phyloP scores from a whole-genome alignment of 495 filamentous ascomycete species.

The Penicillium nucicola region DNA sequence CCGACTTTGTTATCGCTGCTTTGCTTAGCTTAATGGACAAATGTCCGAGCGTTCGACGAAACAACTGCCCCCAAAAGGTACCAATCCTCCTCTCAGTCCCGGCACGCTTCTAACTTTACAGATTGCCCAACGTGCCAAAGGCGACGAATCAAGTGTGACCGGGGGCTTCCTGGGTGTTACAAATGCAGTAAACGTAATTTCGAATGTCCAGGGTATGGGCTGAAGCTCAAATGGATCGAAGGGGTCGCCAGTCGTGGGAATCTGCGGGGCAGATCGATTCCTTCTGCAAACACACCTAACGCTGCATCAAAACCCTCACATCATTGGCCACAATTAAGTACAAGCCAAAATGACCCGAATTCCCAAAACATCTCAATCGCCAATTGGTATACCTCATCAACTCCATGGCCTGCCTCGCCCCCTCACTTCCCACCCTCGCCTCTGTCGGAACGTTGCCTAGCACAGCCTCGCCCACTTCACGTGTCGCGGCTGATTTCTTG shows the following conservation, averaged over 20 bases:
- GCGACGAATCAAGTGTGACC: constrained; percentile 52
- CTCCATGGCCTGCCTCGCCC: background rate
- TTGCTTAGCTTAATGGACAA: background rate
- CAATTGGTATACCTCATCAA: background rate
- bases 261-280: constrained; percentile 18
- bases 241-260: constrained; percentile 35
- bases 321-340: background rate
- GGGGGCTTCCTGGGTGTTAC: constrained; percentile 15
- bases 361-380: background rate
- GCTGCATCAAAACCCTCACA: background rate
- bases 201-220: constrained; percentile 45
- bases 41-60: constrained; percentile 13
- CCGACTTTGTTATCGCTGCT: background rate
- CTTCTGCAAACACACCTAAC: background rate
- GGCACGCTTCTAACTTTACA: background rate
- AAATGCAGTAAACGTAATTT: constrained; percentile 38
- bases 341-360: background rate
- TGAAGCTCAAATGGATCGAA: constrained; percentile 34
- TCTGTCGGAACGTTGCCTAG: constrained; percentile 4
- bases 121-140: constrained; percentile 46
- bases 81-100: background rate
- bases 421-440: background rate
- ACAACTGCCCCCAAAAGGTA: constrained; percentile 16
- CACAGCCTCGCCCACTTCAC: constrained; percentile 4
- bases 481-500: constrained; percentile 14